These are phyloP conservation scores for Podaxis carcinomalis DNA, from an alignment of 768 basidiomycete species.

Conservation along the genomic window DNA sequence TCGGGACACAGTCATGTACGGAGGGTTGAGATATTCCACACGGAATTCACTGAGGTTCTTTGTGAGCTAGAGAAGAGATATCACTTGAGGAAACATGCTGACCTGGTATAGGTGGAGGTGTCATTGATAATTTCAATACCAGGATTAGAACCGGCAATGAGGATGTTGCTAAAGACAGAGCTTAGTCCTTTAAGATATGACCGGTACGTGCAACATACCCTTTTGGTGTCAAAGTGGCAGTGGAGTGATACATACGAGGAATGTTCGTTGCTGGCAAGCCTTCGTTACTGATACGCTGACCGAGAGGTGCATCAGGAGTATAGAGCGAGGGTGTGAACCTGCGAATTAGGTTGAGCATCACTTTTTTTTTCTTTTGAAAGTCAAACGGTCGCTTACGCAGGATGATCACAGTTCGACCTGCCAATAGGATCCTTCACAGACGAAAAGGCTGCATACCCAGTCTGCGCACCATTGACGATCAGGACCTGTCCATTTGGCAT, in stretches of 20 bases:
- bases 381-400: slow-evolving; percentile 19
- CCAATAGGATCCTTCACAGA: slow-evolving; percentile 25
- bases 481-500: slow-evolving; percentile 41
- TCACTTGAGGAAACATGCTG: neutral
- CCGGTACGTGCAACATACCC: slow-evolving; percentile 30
- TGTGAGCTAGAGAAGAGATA: neutral
- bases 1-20: slow-evolving; percentile 33
- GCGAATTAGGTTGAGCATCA: neutral
- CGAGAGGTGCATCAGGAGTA: slow-evolving; percentile 36
- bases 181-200: neutral
- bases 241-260: slow-evolving; percentile 60
- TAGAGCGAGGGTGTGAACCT: slow-evolving; percentile 43
- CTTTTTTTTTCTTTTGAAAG: too few relatives aligned
- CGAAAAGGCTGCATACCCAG: slow-evolving; percentile 37
- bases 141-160: slow-evolving; percentile 42
- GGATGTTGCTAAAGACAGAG: slow-evolving; percentile 19
- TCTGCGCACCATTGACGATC: slow-evolving; percentile 38
- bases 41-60: slow-evolving; percentile 31
- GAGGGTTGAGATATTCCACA: slow-evolving; percentile 37
- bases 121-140: slow-evolving; percentile 27
- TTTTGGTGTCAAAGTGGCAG: slow-evolving; percentile 50
- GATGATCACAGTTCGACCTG: slow-evolving; percentile 27
- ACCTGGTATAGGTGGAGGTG: slow-evolving; percentile 23
- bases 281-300: slow-evolving; percentile 41
- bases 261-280: slow-evolving; percentile 39